Conservation (phyloP, 805 yeast species). For the Metschnikowia hibisci region DNA sequence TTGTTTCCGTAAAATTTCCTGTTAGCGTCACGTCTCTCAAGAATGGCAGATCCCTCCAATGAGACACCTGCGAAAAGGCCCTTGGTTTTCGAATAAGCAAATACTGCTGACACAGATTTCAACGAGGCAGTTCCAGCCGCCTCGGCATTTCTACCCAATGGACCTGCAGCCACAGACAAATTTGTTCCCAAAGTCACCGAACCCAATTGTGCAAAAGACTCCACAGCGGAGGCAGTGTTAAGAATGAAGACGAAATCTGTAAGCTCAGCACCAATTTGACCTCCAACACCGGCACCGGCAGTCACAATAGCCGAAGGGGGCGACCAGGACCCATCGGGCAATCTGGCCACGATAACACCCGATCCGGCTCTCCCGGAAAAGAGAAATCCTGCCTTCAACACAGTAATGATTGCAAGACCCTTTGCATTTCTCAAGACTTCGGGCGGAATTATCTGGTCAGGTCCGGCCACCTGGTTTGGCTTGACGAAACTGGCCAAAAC, state of each 20-base stretch:
- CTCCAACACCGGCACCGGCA: conserved; percentile 99
- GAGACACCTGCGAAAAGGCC: conserved; percentile 98
- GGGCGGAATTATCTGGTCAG: conserved; percentile 87
- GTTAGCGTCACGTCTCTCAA: conserved; percentile 97
- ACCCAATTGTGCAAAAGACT: conserved; percentile 89
- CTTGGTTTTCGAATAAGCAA: conserved; percentile 91
- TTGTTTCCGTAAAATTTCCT: conserved; percentile 87
- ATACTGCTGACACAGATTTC: conserved; percentile 83
- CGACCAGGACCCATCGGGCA: conserved; percentile 96
- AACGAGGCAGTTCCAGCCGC: conserved; percentile 94
- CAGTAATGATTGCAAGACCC: conserved; percentile 89
- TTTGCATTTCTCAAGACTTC: conserved; percentile 81
- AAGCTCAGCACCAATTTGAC: conserved; percentile 92
- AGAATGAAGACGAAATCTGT: conserved; percentile 94
- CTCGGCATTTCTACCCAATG: conserved; percentile 95
- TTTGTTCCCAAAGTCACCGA: conserved; percentile 94
- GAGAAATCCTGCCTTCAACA: conserved; percentile 93
- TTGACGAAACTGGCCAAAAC: conserved; percentile 84
- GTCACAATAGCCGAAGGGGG: conserved; percentile 94
- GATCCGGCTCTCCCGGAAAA: conserved; percentile 98
- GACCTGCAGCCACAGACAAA: conserved; percentile 94
- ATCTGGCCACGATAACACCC: conserved; percentile 88
- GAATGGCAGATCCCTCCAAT: conserved; percentile 89
- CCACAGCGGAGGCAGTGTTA: conserved; percentile 84
- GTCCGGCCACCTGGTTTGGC: conserved; percentile 90